Evolutionary conservation across 345 rosid species (phyloP).

Genomic region (Dimocarpus longan): DNA sequence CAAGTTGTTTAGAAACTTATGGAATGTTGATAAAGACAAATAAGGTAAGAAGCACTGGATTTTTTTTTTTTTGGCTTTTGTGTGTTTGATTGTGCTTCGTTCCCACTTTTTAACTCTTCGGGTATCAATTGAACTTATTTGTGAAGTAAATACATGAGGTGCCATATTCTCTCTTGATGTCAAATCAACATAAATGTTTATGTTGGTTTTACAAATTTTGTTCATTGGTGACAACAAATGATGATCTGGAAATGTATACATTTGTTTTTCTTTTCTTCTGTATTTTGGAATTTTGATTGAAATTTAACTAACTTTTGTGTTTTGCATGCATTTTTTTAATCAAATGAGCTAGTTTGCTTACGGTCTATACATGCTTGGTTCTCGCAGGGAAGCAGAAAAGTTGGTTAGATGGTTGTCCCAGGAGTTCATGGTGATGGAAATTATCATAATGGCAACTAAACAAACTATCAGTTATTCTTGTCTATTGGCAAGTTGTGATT

Average conservation of each 20-base stretch:
- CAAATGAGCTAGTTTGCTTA: not conserved
- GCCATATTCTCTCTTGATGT: too few species aligned
- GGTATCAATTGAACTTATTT: not conserved
- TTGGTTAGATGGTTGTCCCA: not conserved
- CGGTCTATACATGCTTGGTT: not conserved
- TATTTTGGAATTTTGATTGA: not conserved
- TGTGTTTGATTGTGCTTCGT: not conserved
- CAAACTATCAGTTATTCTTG: not conserved
- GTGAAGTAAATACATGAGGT: not conserved
- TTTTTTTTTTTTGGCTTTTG: not conserved
- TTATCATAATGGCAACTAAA: not conserved
- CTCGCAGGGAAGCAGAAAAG: slow-evolving; percentile 6
- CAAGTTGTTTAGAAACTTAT: too few species aligned
- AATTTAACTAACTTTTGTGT: not conserved
- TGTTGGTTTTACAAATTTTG: too few species aligned
- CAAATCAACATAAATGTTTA: too few species aligned
- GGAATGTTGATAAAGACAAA: not conserved
- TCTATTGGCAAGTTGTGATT: not conserved
- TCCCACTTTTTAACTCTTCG: not conserved
- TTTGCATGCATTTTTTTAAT: not conserved
- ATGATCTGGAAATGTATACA: too few species aligned
- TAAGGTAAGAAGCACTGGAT: not conserved
- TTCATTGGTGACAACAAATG: too few species aligned
- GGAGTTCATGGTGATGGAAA: not conserved
- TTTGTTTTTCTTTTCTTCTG: too few species aligned